These are phyloP conservation scores for Diphasiastrum complanatum DNA, from an alignment of 83 land plant species.

Conservation along the genomic window DNA sequence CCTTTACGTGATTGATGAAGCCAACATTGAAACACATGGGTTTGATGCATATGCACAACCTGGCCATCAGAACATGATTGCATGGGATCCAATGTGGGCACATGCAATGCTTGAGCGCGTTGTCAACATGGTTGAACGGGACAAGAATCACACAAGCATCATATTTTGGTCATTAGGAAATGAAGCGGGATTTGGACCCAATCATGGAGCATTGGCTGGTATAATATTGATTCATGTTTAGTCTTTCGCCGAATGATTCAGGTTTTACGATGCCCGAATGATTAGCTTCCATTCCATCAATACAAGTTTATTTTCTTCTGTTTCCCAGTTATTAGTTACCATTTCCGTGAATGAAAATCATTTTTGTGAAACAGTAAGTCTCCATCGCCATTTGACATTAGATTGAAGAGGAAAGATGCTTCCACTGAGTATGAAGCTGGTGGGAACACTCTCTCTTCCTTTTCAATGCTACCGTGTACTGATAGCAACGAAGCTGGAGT, in stretches of 20 bases:
- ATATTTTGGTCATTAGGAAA: constrained; percentile 95
- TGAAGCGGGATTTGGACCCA: constrained; percentile 90
- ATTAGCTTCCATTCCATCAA: too few species aligned
- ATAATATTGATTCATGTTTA: neutral
- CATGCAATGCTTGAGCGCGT: constrained; percentile 79
- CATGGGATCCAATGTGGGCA: constrained; percentile 74
- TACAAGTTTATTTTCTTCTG: neutral
- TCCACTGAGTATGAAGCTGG: too few species aligned
- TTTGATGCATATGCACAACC: constrained; percentile 49
- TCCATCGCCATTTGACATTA: too few species aligned
- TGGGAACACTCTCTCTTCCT: too few species aligned
- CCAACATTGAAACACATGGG: constrained; percentile 98
- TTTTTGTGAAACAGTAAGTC: too few species aligned
- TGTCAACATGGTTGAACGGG: constrained; percentile 93
- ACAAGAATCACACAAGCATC: constrained; percentile 94
- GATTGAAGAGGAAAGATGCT: too few species aligned
- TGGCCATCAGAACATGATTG: constrained; percentile 47
- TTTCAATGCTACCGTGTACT: too few species aligned
- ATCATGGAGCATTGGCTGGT: constrained; percentile 91
- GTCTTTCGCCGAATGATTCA: too few species aligned
- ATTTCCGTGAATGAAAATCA: neutral
- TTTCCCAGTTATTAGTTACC: too few species aligned
- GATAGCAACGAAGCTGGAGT: too few species aligned
- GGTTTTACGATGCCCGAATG: too few species aligned
- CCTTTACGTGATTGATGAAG: constrained; percentile 94